Percentiles rank a stretch among this genome's conserved stretches.
These are phyloP conservation scores for Peronosclerospora sorghi DNA, from an alignment of 352 stramenopile species.

Conservation along the genomic window DNA sequence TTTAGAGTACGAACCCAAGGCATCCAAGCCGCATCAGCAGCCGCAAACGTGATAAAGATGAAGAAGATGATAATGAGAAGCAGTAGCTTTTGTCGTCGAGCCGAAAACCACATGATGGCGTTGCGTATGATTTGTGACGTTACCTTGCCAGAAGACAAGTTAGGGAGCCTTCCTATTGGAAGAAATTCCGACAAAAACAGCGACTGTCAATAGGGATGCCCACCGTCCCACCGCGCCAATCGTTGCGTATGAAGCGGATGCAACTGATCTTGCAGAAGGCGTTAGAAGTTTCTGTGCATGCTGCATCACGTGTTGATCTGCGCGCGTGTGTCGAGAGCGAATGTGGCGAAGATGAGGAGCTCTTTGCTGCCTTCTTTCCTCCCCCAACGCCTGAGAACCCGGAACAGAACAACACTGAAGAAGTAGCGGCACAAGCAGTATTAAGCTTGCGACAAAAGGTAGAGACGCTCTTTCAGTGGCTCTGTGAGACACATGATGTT, in stretches of 20 bases:
- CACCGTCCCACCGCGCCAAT: conserved; percentile 13
- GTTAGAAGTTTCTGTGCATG: conserved; percentile 45
- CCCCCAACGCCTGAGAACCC: conserved; percentile 7
- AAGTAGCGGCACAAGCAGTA: conserved; percentile 41
- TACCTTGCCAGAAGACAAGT: neutral
- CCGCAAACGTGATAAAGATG: conserved; percentile 68
- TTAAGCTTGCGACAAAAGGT: conserved; percentile 41
- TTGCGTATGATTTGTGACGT: neutral
- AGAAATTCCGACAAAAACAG: neutral
- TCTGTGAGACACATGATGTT: conserved; percentile 39
- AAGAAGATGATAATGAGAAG: conserved; percentile 77
- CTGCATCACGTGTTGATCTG: conserved; percentile 34
- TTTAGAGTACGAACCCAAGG: conserved; percentile 45
- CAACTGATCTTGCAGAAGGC: conserved; percentile 53
- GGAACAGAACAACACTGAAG: conserved; percentile 24
- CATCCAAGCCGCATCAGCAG: conserved; percentile 68
- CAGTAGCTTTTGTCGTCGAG: conserved; percentile 66
- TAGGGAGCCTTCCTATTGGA: neutral
- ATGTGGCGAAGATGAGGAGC: conserved; percentile 35
- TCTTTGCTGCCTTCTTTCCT: conserved; percentile 40
- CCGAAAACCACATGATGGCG: conserved; percentile 59
- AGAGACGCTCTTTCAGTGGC: conserved; percentile 40
- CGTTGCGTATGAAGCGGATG: conserved; percentile 44
- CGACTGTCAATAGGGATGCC: conserved; percentile 3
- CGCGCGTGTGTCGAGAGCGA: conserved; percentile 38